Conservation (phyloP, 495 filamentous ascomycete species). For the Venustampulla echinocandica region DNA sequence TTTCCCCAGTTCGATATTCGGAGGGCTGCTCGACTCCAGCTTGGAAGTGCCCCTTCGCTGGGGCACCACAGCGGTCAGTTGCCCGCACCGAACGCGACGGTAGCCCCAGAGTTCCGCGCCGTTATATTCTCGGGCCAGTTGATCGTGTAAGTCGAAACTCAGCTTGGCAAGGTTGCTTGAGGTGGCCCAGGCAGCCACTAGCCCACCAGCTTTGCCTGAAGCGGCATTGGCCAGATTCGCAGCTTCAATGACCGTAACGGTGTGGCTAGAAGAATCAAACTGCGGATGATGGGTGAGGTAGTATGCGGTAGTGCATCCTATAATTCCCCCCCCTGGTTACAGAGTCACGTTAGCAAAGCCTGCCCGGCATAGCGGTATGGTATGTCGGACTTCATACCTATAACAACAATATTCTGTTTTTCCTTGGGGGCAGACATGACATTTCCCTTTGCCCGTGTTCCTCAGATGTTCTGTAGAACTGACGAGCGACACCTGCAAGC, state of each 20-base stretch:
- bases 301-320: constrained; percentile 88
- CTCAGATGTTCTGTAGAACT: no score
- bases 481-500: no score
- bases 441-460: no score
- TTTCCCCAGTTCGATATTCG: constrained; percentile 8
- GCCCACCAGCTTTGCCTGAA: constrained; percentile 87
- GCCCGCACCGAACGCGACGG: constrained; percentile 66
- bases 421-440: constrained; percentile 1
- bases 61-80: constrained; percentile 8
- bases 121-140: constrained; percentile 72
- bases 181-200: constrained; percentile 90
- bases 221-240: constrained; percentile 82
- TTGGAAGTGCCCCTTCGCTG: not conserved
- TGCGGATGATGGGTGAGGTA: constrained; percentile 81
- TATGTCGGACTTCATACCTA: constrained; percentile 42
- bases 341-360: not conserved
- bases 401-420: constrained; percentile 52
- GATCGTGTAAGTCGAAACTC: constrained; percentile 71
- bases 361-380: not conserved
- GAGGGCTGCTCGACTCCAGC: constrained; percentile 2
- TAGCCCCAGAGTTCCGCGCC: constrained; percentile 84
- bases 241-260: constrained; percentile 81
- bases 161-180: constrained; percentile 75
- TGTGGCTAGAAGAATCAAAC: constrained; percentile 66
- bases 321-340: constrained; percentile 81